A percentile compares a stretch with the other conserved stretches of the same genome.
Conservation (phyloP, 2,329 filamentous ascomycete species). For the Elsinoe perseae region DNA sequence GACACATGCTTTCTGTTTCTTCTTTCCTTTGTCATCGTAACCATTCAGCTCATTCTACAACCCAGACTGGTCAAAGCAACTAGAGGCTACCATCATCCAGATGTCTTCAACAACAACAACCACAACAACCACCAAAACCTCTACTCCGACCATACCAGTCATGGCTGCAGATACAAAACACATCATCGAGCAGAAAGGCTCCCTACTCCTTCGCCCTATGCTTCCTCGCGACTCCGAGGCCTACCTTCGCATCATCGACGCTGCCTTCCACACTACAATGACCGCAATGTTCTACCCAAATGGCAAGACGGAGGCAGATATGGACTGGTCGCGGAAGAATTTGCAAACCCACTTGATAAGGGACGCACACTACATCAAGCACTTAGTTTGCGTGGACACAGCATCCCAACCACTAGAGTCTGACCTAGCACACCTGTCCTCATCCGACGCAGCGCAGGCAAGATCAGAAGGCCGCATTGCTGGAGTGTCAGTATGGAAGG, state of each 20-base stretch:
- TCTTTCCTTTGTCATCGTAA: neutral
- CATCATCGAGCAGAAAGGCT: slow-evolving; percentile 15
- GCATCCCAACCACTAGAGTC: neutral
- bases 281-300: slow-evolving; percentile 26
- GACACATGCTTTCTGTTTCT: neutral
- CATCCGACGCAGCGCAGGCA: neutral
- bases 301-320: slow-evolving; percentile 20
- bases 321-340: slow-evolving; percentile 1
- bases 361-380: slow-evolving; percentile 10
- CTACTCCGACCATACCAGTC: neutral
- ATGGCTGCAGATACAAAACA: neutral
- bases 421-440: slow-evolving; percentile 6
- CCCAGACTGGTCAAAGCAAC: neutral
- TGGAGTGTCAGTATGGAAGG: slow-evolving; percentile 27
- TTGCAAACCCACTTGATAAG: neutral
- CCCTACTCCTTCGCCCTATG: slow-evolving; percentile 25
- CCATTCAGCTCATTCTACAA: neutral
- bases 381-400: slow-evolving; percentile 14
- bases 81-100: neutral
- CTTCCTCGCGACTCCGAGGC: slow-evolving; percentile 22
- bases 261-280: slow-evolving; percentile 26
- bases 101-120: slow-evolving; percentile 10
- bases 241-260: slow-evolving; percentile 22
- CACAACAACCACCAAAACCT: slow-evolving; percentile 10
- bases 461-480: slow-evolving; percentile 21